Base-by-base conservation (phyloP, 768 basidiomycete genomes). In the Cyathus striatus region DNA sequence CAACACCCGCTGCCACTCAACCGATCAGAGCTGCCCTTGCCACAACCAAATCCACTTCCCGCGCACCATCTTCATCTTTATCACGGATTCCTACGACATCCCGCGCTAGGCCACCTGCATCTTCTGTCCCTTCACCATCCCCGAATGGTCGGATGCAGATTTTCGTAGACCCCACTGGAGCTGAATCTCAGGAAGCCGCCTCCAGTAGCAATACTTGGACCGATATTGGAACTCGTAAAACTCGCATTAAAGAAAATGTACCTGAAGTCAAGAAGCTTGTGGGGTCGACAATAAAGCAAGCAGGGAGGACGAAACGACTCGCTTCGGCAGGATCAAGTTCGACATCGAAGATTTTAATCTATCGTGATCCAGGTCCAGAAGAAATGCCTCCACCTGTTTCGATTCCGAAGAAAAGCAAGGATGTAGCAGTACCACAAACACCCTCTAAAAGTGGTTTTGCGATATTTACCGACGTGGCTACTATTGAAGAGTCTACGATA, bases 201-300 rank as follows among this genome's bases (percentile, higher is more conserved):
- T 51, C 62, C 38, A n/a, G n/a, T n/a, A 49, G 61, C 7, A 76
- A 75, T 41, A 65, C 76, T 13, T 90, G 82, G 75, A 73, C 77
- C 23, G 87, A 90, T 45, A 58, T 90, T 2, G 88, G 86, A 16
- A 81, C 86, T 46, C 84, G 87, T 52, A 86, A 84, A 58, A 73
- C 80, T 4, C 75, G 88, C 41, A 69, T 87, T 51, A 90, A 90
- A 52, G 87, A 90, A 64, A 90, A 90, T 51, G 65, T 81, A 1
- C 78, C 76, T 6, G 84, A 84, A 58, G 75, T 78, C 23, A 76
- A 76, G 58, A 86, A 83, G 66, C 71, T 83, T 40, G 73, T 59
- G 2, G 87, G 86, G 9, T 73, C 83, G 43, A 86, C 75, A 22
- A 47, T 90, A 32, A 79, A 76, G 46, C 81, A 84, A 46, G 68